Percentiles rank a stretch among this genome's conserved stretches.
Evolutionary conservation across 1,139 yeast genomes (phyloP).

Genomic region (Saccharomyces hybrid): DNA sequence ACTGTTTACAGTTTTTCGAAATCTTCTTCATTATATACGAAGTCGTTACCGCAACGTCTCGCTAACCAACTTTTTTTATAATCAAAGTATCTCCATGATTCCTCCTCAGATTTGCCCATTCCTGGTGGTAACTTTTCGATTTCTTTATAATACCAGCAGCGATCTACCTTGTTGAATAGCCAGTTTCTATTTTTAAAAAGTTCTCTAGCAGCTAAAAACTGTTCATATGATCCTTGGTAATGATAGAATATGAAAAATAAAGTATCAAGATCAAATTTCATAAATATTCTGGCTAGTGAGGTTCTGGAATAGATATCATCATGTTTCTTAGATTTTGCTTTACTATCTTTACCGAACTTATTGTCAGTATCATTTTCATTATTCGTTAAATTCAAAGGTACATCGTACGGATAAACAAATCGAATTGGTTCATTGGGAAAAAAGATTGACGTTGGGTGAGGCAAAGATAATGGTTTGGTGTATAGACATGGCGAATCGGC

Average conservation of each 20-base stretch:
- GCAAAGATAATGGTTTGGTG: constrained; percentile 57
- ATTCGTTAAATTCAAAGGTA: constrained; percentile 29
- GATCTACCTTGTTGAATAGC: constrained; percentile 69
- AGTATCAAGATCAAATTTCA: constrained; percentile 79
- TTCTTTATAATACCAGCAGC: constrained; percentile 78
- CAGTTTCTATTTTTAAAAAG: constrained; percentile 68
- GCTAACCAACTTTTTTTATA: constrained; percentile 86
- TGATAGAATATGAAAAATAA: constrained; percentile 86
- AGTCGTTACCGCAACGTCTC: constrained; percentile 42
- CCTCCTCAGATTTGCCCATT: constrained; percentile 36
- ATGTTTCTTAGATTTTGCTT: constrained; percentile 7
- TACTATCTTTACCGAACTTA: constrained; percentile 5
- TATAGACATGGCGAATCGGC: constrained; percentile 82
- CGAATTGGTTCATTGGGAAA: constrained; percentile 81
- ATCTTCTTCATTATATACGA: constrained; percentile 43
- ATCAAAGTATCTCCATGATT: constrained; percentile 81
- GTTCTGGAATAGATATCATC: constrained; percentile 30
- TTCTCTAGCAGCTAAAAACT: constrained; percentile 80
- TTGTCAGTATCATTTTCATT: not conserved
- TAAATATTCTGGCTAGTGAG: constrained; percentile 42
- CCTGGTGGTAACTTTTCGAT: constrained; percentile 43
- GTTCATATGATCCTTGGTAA: constrained; percentile 59
- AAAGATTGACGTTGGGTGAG: constrained; percentile 84
- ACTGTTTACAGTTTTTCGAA: constrained; percentile 39
- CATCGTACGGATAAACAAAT: constrained; percentile 29